Percentiles rank a stretch among this genome's conserved stretches.
phyloP scores from a whole-genome alignment of 805 yeast genomes.

The Wickerhamomyces tratensis region DNA sequence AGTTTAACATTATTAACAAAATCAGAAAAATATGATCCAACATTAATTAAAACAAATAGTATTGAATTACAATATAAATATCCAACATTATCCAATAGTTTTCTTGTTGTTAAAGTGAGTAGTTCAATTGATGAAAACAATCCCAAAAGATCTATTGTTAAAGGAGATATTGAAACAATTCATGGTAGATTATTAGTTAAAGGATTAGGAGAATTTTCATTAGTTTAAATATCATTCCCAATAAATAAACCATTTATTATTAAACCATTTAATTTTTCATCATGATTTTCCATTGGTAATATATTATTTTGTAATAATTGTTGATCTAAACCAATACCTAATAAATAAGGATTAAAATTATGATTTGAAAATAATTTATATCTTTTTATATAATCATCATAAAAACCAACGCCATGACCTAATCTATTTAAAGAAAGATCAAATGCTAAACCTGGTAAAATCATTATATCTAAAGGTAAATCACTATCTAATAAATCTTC shows the following conservation, averaged over 20 bases:
- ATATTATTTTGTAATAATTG: conserved; percentile 37
- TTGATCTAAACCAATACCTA: conserved; percentile 60
- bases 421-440: conserved; percentile 37
- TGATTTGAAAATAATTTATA: conserved; percentile 19
- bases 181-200: conserved; percentile 47
- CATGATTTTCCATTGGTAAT: conserved; percentile 51
- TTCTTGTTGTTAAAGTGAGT: conserved; percentile 54
- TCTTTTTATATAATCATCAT: conserved; percentile 64
- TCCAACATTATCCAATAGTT: conserved; percentile 76
- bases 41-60: conserved; percentile 33
- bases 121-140: conserved; percentile 14
- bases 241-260: conserved; percentile 28
- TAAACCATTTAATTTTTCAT: conserved; percentile 46
- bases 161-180: conserved; percentile 42
- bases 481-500: conserved; percentile 21
- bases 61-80: conserved; percentile 45
- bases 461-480: conserved; percentile 47
- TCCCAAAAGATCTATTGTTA: conserved; percentile 18
- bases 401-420: conserved; percentile 93
- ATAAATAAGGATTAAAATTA: conserved; percentile 27
- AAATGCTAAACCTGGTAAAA: conserved; percentile 86
- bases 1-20: conserved; percentile 24
- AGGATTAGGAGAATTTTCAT: conserved; percentile 37
- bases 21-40: conserved; percentile 30
- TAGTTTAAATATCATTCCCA: background rate